Percentiles rank a stretch among this genome's conserved stretches.
Conservation (phyloP, 2,329 filamentous ascomycete species). For the Epichloe hybrida region DNA sequence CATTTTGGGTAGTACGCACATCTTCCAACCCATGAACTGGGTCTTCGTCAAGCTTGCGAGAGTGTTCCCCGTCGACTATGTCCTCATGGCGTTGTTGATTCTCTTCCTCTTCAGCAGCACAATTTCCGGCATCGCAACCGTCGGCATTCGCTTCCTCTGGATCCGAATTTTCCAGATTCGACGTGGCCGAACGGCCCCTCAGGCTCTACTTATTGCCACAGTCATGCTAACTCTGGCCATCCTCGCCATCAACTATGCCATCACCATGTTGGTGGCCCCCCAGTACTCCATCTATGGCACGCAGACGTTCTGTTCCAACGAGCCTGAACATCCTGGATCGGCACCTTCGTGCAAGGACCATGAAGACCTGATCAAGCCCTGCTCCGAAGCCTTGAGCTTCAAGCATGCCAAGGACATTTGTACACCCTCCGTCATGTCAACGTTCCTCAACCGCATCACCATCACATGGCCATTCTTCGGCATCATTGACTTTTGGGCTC, state of each 20-base stretch:
- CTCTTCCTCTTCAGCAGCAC: slow-evolving; percentile 82
- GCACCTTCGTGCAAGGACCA: slow-evolving; percentile 65
- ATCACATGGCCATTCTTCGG: slow-evolving; percentile 95
- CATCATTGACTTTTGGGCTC: slow-evolving; percentile 85
- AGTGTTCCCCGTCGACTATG: slow-evolving; percentile 83
- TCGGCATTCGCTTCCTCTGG: slow-evolving; percentile 96
- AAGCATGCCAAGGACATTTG: slow-evolving; percentile 67
- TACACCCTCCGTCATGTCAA: slow-evolving; percentile 82
- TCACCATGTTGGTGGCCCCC: slow-evolving; percentile 88
- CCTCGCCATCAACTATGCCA: slow-evolving; percentile 80
- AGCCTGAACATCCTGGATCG: slow-evolving; percentile 45
- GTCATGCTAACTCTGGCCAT: slow-evolving; percentile 83
- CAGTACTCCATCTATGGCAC: slow-evolving; percentile 92
- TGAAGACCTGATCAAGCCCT: slow-evolving; percentile 61
- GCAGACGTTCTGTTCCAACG: slow-evolving; percentile 80
- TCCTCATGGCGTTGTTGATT: slow-evolving; percentile 73
- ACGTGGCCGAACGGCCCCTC: slow-evolving; percentile 77
- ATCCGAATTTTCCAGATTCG: slow-evolving; percentile 83
- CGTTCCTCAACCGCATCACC: slow-evolving; percentile 82
- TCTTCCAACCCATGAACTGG: slow-evolving; percentile 94
- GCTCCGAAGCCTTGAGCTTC: slow-evolving; percentile 62
- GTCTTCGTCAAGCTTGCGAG: slow-evolving; percentile 61
- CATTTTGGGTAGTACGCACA: slow-evolving; percentile 71
- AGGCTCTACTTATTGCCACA: slow-evolving; percentile 81
- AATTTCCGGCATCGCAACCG: slow-evolving; percentile 68